phyloP scores from a whole-genome alignment of 2,329 filamentous ascomycete genomes.

The Cytospora piceae region DNA sequence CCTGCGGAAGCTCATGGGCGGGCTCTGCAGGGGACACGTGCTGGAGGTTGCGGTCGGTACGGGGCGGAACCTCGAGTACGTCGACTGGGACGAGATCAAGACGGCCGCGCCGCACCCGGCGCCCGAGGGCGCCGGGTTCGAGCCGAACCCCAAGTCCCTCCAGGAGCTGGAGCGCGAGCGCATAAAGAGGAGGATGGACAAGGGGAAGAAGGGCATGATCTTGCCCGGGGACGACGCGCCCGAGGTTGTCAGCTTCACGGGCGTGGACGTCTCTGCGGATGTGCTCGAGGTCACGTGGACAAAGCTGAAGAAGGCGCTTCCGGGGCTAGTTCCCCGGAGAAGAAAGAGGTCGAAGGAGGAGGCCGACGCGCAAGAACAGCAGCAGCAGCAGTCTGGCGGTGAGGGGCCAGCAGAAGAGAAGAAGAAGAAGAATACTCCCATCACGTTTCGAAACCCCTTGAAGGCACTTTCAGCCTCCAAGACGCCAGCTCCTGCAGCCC shows the following conservation, averaged over 20 bases:
- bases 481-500: conserved; percentile 27
- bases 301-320: conserved; percentile 50
- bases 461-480: conserved; percentile 35
- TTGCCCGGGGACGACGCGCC: conserved; percentile 32
- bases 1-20: conserved; percentile 54
- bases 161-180: conserved; percentile 34
- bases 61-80: conserved; percentile 63
- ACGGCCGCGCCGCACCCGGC: conserved; percentile 31
- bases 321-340: conserved; percentile 37
- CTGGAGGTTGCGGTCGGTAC: conserved; percentile 67
- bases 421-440: background rate
- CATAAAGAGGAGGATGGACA: conserved; percentile 29
- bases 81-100: conserved; percentile 55
- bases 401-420: conserved; percentile 5
- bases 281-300: conserved; percentile 63
- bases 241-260: conserved; percentile 60
- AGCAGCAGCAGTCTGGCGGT: conserved; percentile 5
- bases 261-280: conserved; percentile 62
- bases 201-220: conserved; percentile 28
- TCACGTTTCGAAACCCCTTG: conserved; percentile 16
- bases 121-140: conserved; percentile 32
- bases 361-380: conserved; percentile 4
- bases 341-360: conserved; percentile 8
- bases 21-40: conserved; percentile 57
- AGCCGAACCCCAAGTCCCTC: conserved; percentile 31